Evolutionary conservation across 1,284 basidiomycete species (phyloP).

Genomic region (Apiotrichum sp.): DNA sequence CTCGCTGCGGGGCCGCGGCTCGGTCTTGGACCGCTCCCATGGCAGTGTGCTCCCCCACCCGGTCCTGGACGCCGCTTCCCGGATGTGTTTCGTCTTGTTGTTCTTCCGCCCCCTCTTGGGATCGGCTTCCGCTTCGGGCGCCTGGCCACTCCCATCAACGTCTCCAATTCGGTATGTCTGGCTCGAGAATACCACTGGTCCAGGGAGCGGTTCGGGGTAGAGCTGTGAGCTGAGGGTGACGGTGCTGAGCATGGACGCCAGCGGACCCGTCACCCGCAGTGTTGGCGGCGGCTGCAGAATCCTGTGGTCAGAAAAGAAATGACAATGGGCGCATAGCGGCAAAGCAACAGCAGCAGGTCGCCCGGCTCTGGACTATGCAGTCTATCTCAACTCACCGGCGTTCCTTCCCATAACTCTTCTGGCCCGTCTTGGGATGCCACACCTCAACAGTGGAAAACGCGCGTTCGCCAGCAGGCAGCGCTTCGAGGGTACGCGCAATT

Average conservation of each 20-base stretch:
- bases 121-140: not conserved
- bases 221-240: slow-evolving; percentile 7
- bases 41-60: slow-evolving; percentile 34
- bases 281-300: slow-evolving; percentile 39
- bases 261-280: slow-evolving; percentile 31
- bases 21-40: slow-evolving; percentile 17
- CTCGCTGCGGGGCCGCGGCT: slow-evolving; percentile 19
- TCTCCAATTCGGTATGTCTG: slow-evolving; percentile 24
- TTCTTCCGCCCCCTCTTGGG: slow-evolving; percentile 3
- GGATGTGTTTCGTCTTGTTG: slow-evolving; percentile 12
- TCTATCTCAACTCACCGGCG: slow-evolving; percentile 24
- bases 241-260: slow-evolving; percentile 19
- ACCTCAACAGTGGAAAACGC: slow-evolving; percentile 29
- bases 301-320: slow-evolving; percentile 19
- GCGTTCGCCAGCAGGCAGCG: slow-evolving; percentile 1
- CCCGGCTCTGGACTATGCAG: too few relatives aligned
- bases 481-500: slow-evolving; percentile 7
- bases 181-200: slow-evolving; percentile 16
- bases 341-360: too few relatives aligned
- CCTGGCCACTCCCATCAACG: not conserved
- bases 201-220: slow-evolving; percentile 3
- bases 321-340: too few relatives aligned
- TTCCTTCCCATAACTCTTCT: slow-evolving; percentile 44
- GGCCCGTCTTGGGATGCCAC: slow-evolving; percentile 40
- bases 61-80: slow-evolving; percentile 24